Percentiles rank a stretch among this genome's conserved stretches.
Evolutionary conservation across 2,329 filamentous ascomycete genomes (phyloP).

Genomic region (Aspergillus caelatus): DNA sequence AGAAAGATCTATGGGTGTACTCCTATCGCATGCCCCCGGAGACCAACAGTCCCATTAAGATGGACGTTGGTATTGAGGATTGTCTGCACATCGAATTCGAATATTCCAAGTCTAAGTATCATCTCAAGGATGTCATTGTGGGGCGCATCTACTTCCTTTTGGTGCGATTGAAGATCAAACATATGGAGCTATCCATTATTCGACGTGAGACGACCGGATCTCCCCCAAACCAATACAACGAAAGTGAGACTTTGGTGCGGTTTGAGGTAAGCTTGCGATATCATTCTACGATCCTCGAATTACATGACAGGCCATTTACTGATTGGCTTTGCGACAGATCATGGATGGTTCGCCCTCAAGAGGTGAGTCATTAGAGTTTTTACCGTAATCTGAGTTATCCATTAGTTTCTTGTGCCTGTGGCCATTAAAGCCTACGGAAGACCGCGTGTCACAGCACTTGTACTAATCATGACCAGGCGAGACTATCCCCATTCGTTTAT

Average conservation of each 20-base stretch:
- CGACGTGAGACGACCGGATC: slow-evolving; percentile 93
- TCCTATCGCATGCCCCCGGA: slow-evolving; percentile 97
- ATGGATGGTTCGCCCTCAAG: slow-evolving; percentile 99
- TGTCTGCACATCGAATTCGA: slow-evolving; percentile 99
- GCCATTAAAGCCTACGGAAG: too few species aligned
- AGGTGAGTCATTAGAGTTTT: slow-evolving; percentile 57
- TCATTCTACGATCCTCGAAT: background rate
- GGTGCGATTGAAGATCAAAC: slow-evolving; percentile 97
- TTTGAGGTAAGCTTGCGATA: slow-evolving; percentile 71
- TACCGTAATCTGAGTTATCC: background rate
- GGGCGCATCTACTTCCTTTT: slow-evolving; percentile 97
- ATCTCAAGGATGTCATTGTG: slow-evolving; percentile 98
- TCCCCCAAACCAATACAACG: slow-evolving; percentile 98
- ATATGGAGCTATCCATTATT: slow-evolving; percentile 99
- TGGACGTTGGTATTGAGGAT: slow-evolving; percentile 99
- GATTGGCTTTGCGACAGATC: slow-evolving; percentile 59
- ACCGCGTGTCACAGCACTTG: background rate
- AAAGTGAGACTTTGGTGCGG: slow-evolving; percentile 95
- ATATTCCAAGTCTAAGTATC: slow-evolving; percentile 99
- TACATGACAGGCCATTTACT: slow-evolving; percentile 1
- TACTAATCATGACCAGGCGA: slow-evolving; percentile 57
- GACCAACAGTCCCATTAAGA: slow-evolving; percentile 98
- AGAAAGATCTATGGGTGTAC: slow-evolving; percentile 99
- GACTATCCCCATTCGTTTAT: slow-evolving; percentile 94
- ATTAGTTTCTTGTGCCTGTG: background rate